Conservation (phyloP, 306 rosid species). For the Fragaria nilgerrensis region DNA sequence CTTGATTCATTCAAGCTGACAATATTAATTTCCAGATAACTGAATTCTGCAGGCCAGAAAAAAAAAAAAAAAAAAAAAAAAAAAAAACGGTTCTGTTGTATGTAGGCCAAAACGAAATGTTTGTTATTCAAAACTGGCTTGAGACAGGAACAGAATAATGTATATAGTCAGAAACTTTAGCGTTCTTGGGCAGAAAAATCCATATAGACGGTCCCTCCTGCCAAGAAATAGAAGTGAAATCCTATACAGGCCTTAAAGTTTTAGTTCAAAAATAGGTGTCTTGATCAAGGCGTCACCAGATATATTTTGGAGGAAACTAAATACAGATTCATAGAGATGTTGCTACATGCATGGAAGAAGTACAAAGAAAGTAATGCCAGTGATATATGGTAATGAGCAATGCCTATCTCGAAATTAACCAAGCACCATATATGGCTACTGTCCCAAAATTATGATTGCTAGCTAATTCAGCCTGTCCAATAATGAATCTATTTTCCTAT, state of each 20-base stretch:
- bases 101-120: neutral
- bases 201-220: neutral
- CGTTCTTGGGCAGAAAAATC: neutral
- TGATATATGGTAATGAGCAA: neutral
- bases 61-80: too few relatives aligned
- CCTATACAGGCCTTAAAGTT: neutral
- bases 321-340: neutral
- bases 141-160: neutral
- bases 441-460: slow-evolving; percentile 23
- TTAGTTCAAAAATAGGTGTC: neutral
- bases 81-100: too few relatives aligned
- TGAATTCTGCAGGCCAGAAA: too few relatives aligned
- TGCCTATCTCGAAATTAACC: neutral
- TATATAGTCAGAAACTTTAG: neutral
- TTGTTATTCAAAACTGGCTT: neutral
- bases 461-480: slow-evolving; percentile 23
- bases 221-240: neutral
- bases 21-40: too few relatives aligned
- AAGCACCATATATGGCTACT: slow-evolving; percentile 5
- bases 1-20: too few relatives aligned
- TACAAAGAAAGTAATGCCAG: neutral
- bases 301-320: neutral
- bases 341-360: neutral
- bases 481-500: slow-evolving; percentile 28
- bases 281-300: neutral